Base-by-base conservation (phyloP, 2,329 filamentous ascomycete genomes). In the Purpureocillium takamizusanense region DNA sequence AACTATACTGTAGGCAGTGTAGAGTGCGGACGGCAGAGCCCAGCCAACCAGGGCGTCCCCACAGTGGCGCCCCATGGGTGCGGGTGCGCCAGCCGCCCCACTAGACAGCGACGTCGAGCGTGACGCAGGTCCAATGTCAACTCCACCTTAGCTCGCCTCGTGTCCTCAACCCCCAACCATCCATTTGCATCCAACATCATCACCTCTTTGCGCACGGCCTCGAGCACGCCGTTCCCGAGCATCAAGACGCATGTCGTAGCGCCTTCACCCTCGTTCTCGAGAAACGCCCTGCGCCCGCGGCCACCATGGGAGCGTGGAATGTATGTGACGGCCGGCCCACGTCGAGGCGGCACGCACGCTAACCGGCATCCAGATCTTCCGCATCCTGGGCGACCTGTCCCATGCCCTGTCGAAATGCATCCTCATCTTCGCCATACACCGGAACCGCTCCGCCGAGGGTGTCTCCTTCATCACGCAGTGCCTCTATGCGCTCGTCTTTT, bases 401-500 rank as follows among this genome's bases (percentile, higher is more conserved):
- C 90, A 97, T 59, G 77, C 86, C 33, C 70, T 79, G 35, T 92
- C 88, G 41, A 95, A 95, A 73, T 78, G 81, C 59, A 92, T 95
- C 56, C 74, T 95, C 51, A 87, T 95, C 65, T 85, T 81, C 67
- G 81, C 88, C 39, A 95, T 95, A 53, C 87, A 95, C 63, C 76
- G 77, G 49, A 95, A 95, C 57, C 76, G 76, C 55, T 92, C 84
- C 59, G 84, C 88, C 35, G 88, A 95, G 70, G 87, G 89, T 42
- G 84, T 95, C 44, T 95, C 88, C 17, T 79, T 95, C 55, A 86
- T 97, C 53, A 95, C 85, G 1, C 90, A 97, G 62, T 73, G 81
- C 40, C 78, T 95, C 47, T 97, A 97, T 65, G 78, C 82, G 39
- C 59, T 83, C 46, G 89, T 97, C 41, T 97, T 95, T 65, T 70